Evolutionary conservation across 495 filamentous ascomycete genomes (phyloP).

Genomic region (Penicillium verhagenii): DNA sequence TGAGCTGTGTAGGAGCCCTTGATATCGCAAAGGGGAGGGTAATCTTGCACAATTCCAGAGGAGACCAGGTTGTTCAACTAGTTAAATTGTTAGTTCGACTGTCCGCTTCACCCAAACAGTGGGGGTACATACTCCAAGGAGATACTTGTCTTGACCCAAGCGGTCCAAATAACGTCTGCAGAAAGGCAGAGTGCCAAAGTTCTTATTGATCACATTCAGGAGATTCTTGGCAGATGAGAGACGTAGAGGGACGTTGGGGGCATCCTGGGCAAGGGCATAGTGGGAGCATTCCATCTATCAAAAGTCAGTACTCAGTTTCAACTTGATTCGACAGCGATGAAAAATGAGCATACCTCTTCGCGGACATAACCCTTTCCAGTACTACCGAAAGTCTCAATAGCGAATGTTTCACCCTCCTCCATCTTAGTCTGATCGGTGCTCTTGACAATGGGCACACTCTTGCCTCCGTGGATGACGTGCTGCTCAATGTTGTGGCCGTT

Average conservation of each 20-base stretch:
- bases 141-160: slow-evolving; percentile 83
- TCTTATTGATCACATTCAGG: slow-evolving; percentile 84
- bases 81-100: slow-evolving; percentile 19
- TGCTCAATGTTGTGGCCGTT: slow-evolving; percentile 87
- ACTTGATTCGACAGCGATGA: background rate
- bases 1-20: slow-evolving; percentile 96
- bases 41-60: slow-evolving; percentile 82
- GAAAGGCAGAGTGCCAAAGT: slow-evolving; percentile 87
- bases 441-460: slow-evolving; percentile 90
- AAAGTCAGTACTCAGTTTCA: slow-evolving; percentile 11
- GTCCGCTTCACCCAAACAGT: slow-evolving; percentile 3
- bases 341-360: slow-evolving; percentile 62
- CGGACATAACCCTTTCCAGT: slow-evolving; percentile 83
- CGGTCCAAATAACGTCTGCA: slow-evolving; percentile 84
- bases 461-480: slow-evolving; percentile 83
- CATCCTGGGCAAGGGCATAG: slow-evolving; percentile 66
- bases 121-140: slow-evolving; percentile 65
- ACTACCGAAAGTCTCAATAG: slow-evolving; percentile 92
- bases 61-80: slow-evolving; percentile 86
- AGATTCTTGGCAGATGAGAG: slow-evolving; percentile 77
- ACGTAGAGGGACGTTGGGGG: slow-evolving; percentile 63
- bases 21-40: slow-evolving; percentile 85
- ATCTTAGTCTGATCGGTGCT: slow-evolving; percentile 77
- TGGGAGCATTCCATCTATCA: slow-evolving; percentile 67
- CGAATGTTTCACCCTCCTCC: slow-evolving; percentile 92